These are phyloP conservation scores for Citrullus colocynthis DNA, from an alignment of 306 rosid genomes.

Conservation along the genomic window DNA sequence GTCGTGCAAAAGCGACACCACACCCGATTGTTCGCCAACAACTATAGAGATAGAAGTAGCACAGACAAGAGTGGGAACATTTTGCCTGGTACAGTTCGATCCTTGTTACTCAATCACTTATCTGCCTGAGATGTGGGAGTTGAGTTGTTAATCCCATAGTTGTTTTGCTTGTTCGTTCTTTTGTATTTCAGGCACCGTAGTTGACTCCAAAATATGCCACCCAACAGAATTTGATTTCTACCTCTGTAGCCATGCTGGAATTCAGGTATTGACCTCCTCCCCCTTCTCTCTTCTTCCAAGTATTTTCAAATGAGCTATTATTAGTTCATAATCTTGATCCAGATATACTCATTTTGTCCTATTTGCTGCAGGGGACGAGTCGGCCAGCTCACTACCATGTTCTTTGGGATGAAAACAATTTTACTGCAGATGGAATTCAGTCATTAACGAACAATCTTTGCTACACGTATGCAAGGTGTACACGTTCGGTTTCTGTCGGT, in stretches of 20 bases:
- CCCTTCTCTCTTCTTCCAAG: neutral
- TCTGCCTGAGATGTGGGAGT: neutral
- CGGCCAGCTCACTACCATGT: constrained; percentile 93
- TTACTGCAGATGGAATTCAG: constrained; percentile 81
- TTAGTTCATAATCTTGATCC: neutral
- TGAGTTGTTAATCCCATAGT: neutral
- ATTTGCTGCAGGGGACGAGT: constrained; percentile 58
- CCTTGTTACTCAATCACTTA: neutral
- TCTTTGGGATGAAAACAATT: constrained; percentile 91
- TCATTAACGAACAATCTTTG: constrained; percentile 80
- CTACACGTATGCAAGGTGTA: constrained; percentile 87
- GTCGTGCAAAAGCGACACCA: constrained; percentile 94
- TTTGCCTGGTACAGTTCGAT: constrained; percentile 52
- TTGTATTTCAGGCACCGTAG: constrained; percentile 59
- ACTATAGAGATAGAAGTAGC: constrained; percentile 68
- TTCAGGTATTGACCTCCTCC: constrained; percentile 36
- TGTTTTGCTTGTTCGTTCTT: neutral
- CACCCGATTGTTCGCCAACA: constrained; percentile 69
- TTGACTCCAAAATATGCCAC: constrained; percentile 81
- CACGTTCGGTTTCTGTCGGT: constrained; percentile 89
- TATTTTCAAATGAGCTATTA: neutral
- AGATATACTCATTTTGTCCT: neutral
- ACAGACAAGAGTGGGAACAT: constrained; percentile 81
- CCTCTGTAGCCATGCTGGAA: constrained; percentile 94
- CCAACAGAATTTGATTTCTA: constrained; percentile 88